Evolutionary conservation across 2,329 filamentous ascomycete species (phyloP), one percentile per base, ranked within the genome.

Genomic region (Apiospora sp.): DNA sequence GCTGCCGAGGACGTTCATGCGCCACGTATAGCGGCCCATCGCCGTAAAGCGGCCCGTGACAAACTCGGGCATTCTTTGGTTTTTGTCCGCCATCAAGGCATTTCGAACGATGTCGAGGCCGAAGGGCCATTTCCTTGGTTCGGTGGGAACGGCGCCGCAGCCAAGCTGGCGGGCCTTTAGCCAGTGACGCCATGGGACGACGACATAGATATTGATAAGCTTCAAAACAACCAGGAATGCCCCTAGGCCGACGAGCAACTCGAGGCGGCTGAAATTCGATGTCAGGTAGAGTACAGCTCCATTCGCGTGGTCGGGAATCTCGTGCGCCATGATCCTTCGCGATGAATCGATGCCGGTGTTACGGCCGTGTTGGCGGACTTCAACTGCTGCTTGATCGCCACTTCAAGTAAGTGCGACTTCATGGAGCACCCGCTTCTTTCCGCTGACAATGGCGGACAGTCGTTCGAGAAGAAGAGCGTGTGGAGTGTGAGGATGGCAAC

Each of bases 21-120:
- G 34, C 67, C 67, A 69, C 27, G 67, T 69, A 49, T 69, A 49
- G 4, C 67, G 43, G 16, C 44, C 67, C 67, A 69, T 69, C 27
- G 27, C 30, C 16, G 67, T 27, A 49, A 69, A 69, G 4, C 67
- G 67, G 37, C 10, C 44, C 10, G 67, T 41, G 4, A 37, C 34
- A 41, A 49, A 49, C 27, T 69, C 67, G 44, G 67, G 67, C 44
- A 69, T 22, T 8, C 67, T 46, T 37, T 69, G 67, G 44, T 69
- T 27, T 30, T 44, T 44, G n/a, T 69, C 67, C 14, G 67, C 67
- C 67, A 34, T 30, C 27, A 69, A 14, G 16, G 27, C 67, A n/a
- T 69, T 49, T 13, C 67, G 44, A 1, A 37, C 67, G 10, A 49
- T 49, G 16, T 49, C 67, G 27, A 69, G 44, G 16, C 67, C 67